phyloP scores from a whole-genome alignment of 78 protist genomes.

The Dictyostelium intermedium region DNA sequence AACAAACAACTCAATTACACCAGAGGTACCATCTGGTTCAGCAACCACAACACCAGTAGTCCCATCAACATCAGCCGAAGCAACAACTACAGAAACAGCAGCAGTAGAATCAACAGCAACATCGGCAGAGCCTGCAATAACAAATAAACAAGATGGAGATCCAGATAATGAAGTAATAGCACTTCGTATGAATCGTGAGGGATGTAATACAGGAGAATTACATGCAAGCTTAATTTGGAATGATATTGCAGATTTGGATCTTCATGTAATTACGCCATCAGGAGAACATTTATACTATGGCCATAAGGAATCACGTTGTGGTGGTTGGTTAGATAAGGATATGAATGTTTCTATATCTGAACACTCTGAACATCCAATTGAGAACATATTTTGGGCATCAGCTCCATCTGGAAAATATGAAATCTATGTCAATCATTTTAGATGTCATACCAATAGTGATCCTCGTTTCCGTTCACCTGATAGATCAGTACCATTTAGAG shows the following conservation, averaged over 20 bases:
- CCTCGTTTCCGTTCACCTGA: neutral
- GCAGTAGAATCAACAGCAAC: neutral
- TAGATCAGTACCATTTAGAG: conserved; percentile 18
- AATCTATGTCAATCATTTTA: conserved; percentile 1
- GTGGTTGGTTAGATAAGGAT: conserved; percentile 28
- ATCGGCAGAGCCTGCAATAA: neutral
- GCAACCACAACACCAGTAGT: neutral
- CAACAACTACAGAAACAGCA: too few species aligned
- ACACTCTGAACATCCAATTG: conserved; percentile 8
- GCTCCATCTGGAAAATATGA: conserved; percentile 1
- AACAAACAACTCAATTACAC: neutral
- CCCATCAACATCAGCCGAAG: too few species aligned
- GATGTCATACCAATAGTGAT: neutral
- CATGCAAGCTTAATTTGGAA: conserved; percentile 37
- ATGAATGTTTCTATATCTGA: neutral
- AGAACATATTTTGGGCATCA: conserved; percentile 28
- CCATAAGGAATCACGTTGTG: conserved; percentile 8
- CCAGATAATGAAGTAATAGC: conserved; percentile 12
- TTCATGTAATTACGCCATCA: neutral
- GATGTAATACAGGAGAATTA: conserved; percentile 19
- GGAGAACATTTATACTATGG: conserved; percentile 28
- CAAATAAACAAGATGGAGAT: neutral
- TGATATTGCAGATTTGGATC: conserved; percentile 18
- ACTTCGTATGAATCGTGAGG: neutral
- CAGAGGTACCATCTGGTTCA: neutral